Evolutionary conservation across 208 protist species (phyloP).

Genomic region (Tetramitus jugosus): DNA sequence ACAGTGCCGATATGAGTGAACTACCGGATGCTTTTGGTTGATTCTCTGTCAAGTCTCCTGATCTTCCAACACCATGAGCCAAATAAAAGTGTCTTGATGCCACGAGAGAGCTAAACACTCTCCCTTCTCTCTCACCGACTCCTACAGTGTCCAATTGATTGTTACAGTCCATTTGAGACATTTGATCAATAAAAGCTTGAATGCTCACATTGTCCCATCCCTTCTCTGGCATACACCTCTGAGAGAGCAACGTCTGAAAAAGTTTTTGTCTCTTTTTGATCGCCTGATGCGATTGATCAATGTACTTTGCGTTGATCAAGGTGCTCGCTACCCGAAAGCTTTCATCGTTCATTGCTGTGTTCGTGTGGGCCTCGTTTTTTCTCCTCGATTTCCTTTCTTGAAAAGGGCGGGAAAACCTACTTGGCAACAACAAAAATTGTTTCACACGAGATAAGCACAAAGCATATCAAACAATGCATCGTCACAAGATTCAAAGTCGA

Average conservation of each 20-base stretch:
- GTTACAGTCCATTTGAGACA: slow-evolving; percentile 85
- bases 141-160: slow-evolving; percentile 73
- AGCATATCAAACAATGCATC: no score
- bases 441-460: no score
- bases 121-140: slow-evolving; percentile 89
- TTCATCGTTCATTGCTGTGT: neutral
- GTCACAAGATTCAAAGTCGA: no score
- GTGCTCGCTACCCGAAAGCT: neutral
- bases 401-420: no score
- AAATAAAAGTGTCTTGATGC: slow-evolving; percentile 66
- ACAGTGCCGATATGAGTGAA: slow-evolving; percentile 76
- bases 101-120: slow-evolving; percentile 72
- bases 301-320: neutral
- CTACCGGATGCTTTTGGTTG: slow-evolving; percentile 96
- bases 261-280: slow-evolving; percentile 8
- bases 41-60: slow-evolving; percentile 76
- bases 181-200: slow-evolving; percentile 70
- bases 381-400: no score
- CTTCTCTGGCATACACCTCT: slow-evolving; percentile 70
- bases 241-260: slow-evolving; percentile 50
- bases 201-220: slow-evolving; percentile 73
- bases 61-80: slow-evolving; percentile 87
- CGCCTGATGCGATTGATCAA: neutral
- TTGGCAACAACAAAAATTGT: no score
- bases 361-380: no score